These are phyloP conservation scores for Rickenella mellea DNA, from an alignment of 768 basidiomycete species.

Conservation along the genomic window DNA sequence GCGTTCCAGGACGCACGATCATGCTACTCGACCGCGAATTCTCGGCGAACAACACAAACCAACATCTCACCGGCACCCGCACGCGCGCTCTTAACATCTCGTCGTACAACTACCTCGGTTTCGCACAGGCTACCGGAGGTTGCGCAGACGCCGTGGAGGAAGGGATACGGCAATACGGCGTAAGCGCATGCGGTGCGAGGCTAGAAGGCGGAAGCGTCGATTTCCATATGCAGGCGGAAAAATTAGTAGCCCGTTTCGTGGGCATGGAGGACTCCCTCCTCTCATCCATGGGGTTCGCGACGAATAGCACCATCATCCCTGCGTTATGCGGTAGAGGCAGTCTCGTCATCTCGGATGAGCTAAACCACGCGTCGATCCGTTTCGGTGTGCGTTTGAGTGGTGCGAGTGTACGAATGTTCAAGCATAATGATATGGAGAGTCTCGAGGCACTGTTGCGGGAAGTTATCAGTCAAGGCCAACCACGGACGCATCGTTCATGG, in stretches of 20 bases:
- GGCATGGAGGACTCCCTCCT: conserved; percentile 88
- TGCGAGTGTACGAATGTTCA: conserved; percentile 86
- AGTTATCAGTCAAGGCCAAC: conserved; percentile 93
- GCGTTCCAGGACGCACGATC: conserved; percentile 92
- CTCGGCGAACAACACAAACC: conserved; percentile 70
- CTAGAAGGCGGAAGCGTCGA: conserved; percentile 84
- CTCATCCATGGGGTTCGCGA: conserved; percentile 94
- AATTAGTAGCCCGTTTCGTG: conserved; percentile 81
- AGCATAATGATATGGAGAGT: conserved; percentile 88
- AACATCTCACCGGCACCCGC: conserved; percentile 64
- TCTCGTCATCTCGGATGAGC: conserved; percentile 92
- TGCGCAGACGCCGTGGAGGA: conserved; percentile 94
- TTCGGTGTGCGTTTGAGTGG: conserved; percentile 86
- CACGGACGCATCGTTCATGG: conserved; percentile 97
- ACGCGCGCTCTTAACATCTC: conserved; percentile 94
- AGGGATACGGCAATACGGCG: conserved; percentile 69
- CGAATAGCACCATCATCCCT: conserved; percentile 89
- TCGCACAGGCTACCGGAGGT: conserved; percentile 86
- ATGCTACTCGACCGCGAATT: conserved; percentile 77
- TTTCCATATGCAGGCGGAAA: conserved; percentile 71
- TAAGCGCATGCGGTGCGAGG: conserved; percentile 66
- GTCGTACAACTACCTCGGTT: conserved; percentile 98
- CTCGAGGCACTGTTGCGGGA: conserved; percentile 79
- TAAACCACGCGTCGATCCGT: conserved; percentile 93
- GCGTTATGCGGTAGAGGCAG: conserved; percentile 86